A percentile compares a stretch with the other conserved stretches of the same genome.
Evolutionary conservation across 306 rosid genomes (phyloP).

Genomic region (Lotus japonicus): DNA sequence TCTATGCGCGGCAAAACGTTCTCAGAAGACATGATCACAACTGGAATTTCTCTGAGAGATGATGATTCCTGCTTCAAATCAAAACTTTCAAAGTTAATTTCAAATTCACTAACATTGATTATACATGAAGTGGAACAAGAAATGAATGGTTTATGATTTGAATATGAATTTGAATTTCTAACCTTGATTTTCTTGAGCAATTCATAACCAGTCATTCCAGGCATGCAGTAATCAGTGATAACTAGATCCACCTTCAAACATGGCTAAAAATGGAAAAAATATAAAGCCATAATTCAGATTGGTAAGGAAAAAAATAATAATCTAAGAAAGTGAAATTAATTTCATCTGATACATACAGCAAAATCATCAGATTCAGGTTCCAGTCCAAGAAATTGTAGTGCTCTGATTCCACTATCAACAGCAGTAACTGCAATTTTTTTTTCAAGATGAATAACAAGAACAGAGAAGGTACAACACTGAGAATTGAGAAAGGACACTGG

Average conservation of each 20-base stretch:
- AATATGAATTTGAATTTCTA: background rate
- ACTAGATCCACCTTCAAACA: slow-evolving; percentile 88
- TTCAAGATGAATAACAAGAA: background rate
- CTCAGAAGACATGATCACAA: slow-evolving; percentile 97
- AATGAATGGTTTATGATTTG: background rate
- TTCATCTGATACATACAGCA: slow-evolving; percentile 35
- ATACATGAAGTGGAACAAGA: background rate
- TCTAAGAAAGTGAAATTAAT: background rate
- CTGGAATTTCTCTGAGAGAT: slow-evolving; percentile 66
- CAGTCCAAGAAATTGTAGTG: slow-evolving; percentile 77
- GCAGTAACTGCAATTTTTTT: slow-evolving; percentile 79
- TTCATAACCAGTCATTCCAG: slow-evolving; percentile 96
- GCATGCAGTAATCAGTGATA: slow-evolving; percentile 97
- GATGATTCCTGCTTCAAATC: slow-evolving; percentile 61
- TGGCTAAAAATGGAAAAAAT: slow-evolving; percentile 1
- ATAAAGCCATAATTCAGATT: background rate
- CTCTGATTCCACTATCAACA: slow-evolving; percentile 90
- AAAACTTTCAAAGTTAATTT: background rate
- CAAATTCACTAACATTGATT: background rate
- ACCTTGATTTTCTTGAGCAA: slow-evolving; percentile 90
- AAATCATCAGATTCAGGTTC: slow-evolving; percentile 54
- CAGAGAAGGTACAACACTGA: background rate
- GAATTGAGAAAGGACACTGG: background rate
- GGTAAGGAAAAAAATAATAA: background rate
- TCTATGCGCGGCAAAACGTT: slow-evolving; percentile 85